These are phyloP conservation scores for Apiospora phragmitis DNA, from an alignment of 2,329 filamentous ascomycete genomes.

Conservation along the genomic window DNA sequence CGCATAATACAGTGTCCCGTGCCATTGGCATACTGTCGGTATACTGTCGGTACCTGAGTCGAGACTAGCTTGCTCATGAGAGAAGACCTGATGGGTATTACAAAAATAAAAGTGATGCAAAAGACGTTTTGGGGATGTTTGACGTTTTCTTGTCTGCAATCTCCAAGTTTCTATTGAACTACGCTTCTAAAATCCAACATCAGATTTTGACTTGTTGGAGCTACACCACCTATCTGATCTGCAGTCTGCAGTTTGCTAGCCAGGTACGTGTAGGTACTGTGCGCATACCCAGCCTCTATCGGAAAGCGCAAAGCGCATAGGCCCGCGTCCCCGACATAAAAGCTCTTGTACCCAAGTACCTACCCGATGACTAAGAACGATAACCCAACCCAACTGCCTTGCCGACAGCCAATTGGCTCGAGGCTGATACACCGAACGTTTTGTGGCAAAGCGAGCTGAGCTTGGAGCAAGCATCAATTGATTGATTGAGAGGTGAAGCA, in stretches of 20 bases:
- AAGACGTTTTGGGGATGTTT: not conserved
- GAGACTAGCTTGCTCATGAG: not conserved
- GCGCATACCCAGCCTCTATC: not conserved
- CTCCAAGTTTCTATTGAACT: not conserved
- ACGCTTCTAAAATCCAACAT: not conserved
- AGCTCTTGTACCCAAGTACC: not conserved
- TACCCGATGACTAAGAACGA: constrained; percentile 1
- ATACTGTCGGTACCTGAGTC: not conserved
- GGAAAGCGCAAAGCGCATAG: not conserved
- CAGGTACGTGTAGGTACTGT: not conserved
- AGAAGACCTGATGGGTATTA: not conserved
- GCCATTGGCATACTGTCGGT: not conserved
- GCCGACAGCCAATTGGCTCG: not conserved
- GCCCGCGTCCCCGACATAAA: constrained; percentile 1
- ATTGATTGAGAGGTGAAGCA: not conserved
- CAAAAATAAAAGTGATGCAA: not conserved
- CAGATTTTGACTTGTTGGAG: not conserved
- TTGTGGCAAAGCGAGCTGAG: not conserved
- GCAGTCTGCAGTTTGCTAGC: not conserved
- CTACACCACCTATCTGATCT: not conserved
- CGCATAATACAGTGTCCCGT: not conserved
- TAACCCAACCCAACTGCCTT: not conserved
- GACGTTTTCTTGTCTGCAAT: not conserved
- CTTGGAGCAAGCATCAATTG: not conserved
- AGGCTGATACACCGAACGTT: not conserved